These are phyloP conservation scores for Seiridium cupressi DNA, from an alignment of 2,329 filamentous ascomycete species.

Conservation along the genomic window DNA sequence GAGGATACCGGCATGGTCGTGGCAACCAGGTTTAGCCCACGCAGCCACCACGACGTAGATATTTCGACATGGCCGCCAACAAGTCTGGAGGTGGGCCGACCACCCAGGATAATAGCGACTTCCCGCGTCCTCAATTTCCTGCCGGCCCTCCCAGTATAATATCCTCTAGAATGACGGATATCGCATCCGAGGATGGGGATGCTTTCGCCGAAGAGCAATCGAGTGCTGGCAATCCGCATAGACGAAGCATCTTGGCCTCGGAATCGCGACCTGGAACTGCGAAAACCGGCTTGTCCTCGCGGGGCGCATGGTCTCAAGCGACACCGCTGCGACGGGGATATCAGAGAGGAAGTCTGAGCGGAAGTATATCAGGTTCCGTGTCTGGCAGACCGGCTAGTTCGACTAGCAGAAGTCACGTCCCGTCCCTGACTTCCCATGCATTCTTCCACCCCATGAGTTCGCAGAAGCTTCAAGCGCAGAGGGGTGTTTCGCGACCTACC, in stretches of 20 bases:
- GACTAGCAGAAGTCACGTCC: slow-evolving; percentile 81
- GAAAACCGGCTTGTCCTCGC: slow-evolving; percentile 50
- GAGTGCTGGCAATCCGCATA: slow-evolving; percentile 25
- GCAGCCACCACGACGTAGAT: background rate
- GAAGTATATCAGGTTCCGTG: slow-evolving; percentile 35
- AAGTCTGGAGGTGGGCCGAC: slow-evolving; percentile 30
- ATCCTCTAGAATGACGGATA: slow-evolving; percentile 70
- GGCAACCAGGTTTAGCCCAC: background rate
- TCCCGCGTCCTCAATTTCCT: slow-evolving; percentile 38
- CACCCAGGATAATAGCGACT: slow-evolving; percentile 37
- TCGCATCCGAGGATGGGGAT: slow-evolving; percentile 55
- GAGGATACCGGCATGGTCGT: background rate
- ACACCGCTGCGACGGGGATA: slow-evolving; percentile 54
- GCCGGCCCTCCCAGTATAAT: slow-evolving; percentile 61
- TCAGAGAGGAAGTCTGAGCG: slow-evolving; percentile 41
- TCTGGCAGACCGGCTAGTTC: slow-evolving; percentile 57
- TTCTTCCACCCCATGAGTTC: slow-evolving; percentile 98
- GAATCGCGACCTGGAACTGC: slow-evolving; percentile 57
- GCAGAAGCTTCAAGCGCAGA: slow-evolving; percentile 87
- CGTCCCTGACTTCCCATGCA: slow-evolving; percentile 81
- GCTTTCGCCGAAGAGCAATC: slow-evolving; percentile 31
- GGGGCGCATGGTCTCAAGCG: slow-evolving; percentile 51
- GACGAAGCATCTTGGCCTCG: slow-evolving; percentile 36
- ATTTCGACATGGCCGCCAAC: slow-evolving; percentile 25
- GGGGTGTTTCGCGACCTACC: slow-evolving; percentile 54